phyloP scores from a whole-genome alignment of 805 yeast genomes.

The Komagataella populi region DNA sequence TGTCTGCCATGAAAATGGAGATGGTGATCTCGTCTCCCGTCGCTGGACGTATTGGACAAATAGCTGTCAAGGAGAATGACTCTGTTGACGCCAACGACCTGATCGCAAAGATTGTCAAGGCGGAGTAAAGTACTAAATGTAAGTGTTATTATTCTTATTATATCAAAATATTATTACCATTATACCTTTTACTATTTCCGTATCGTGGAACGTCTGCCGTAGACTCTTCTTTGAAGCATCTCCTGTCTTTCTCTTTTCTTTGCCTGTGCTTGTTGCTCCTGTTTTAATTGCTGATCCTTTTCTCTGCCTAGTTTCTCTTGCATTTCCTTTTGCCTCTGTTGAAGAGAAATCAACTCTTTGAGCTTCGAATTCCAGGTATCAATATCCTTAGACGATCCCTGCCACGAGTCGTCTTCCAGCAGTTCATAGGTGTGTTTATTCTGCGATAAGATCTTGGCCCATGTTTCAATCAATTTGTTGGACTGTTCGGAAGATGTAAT shows the following conservation, averaged over 20 bases:
- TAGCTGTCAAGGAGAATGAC: constrained; percentile 79
- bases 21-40: constrained; percentile 94
- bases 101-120: constrained; percentile 45
- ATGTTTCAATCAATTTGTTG: constrained; percentile 36
- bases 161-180: neutral
- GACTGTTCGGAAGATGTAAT: constrained; percentile 32
- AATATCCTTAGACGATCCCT: constrained; percentile 14
- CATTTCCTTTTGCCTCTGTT: constrained; percentile 1
- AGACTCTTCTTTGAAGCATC: constrained; percentile 13
- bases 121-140: neutral
- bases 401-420: constrained; percentile 16
- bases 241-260: constrained; percentile 16
- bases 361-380: constrained; percentile 15
- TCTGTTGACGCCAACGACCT: constrained; percentile 92
- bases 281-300: constrained; percentile 11
- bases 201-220: constrained; percentile 8
- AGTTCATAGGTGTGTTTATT: constrained; percentile 39
- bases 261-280: constrained; percentile 13
- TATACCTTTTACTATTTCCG: neutral
- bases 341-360: constrained; percentile 3
- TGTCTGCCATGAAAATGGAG: constrained; percentile 99
- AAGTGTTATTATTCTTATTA: neutral
- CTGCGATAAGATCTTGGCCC: constrained; percentile 51
- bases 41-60: constrained; percentile 69
- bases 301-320: constrained; percentile 1